Percentiles rank a stretch among this genome's conserved stretches.
Conservation (phyloP, 2,329 filamentous ascomycete genomes). For the Microsporum canis region DNA sequence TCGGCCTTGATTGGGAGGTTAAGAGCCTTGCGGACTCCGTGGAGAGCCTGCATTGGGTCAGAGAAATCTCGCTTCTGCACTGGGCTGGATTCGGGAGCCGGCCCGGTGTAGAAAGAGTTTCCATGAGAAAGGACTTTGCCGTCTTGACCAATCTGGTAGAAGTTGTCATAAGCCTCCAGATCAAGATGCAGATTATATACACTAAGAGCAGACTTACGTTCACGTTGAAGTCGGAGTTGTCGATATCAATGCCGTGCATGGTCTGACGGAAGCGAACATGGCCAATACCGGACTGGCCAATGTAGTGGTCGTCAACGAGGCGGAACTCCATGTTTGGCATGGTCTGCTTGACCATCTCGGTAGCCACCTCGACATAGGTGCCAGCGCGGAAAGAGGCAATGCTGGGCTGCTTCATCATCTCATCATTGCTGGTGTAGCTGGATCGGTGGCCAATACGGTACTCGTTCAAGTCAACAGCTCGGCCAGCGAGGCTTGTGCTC, state of each 20-base stretch:
- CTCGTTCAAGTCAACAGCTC: conserved; percentile 9
- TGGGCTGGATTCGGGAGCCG: conserved; percentile 7
- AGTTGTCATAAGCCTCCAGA: background rate
- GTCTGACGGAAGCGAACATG: conserved; percentile 13
- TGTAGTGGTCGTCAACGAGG: conserved; percentile 12
- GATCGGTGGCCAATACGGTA: conserved; percentile 6
- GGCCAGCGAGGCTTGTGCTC: background rate
- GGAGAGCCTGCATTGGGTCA: conserved; percentile 10
- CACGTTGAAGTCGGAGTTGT: conserved; percentile 13
- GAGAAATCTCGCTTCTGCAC: conserved; percentile 7
- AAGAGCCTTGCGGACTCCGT: conserved; percentile 7
- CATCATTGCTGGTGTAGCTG: conserved; percentile 4
- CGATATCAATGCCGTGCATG: conserved; percentile 11
- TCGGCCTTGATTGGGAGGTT: conserved; percentile 9
- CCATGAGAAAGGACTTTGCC: conserved; percentile 12
- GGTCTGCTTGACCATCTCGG: conserved; percentile 8
- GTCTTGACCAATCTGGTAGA: conserved; percentile 6
- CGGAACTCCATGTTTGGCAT: conserved; percentile 8
- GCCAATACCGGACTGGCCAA: conserved; percentile 10
- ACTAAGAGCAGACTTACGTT: conserved; percentile 8
- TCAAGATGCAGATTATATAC: background rate
- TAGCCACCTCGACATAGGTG: conserved; percentile 13
- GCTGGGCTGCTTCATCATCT: background rate
- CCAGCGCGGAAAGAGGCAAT: background rate
- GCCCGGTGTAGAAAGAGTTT: conserved; percentile 12